Base-by-base conservation (phyloP, 169 alveolate species). In the Babesia divergens region DNA sequence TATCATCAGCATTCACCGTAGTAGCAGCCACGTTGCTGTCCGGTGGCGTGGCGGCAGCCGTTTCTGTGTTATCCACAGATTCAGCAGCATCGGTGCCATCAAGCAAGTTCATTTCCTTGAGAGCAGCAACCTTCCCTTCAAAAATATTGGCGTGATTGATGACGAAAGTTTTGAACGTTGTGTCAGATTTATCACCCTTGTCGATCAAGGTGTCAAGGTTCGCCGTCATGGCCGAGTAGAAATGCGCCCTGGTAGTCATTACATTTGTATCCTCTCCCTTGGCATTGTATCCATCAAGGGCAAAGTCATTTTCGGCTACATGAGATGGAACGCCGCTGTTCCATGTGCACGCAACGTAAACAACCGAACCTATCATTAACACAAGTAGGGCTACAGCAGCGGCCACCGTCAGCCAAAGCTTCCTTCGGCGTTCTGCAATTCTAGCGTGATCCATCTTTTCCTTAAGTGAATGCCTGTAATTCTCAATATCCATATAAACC, bases 401-500 rank as follows among this genome's bases (percentile, higher is more conserved):
- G 0, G 50, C 72, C 8, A 53, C 53, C 20, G 52, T 34, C 0
- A 72, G 13, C 83, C 83, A 72, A 49, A 46, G 47, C 51, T 60
- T 72, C 53, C 42, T 72, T 35, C 51, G 47, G 47, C 65, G 56
- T 18, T 50, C 37, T 11, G 24, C 37, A 28, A 43, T 24, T 3
- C 56, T 13, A 8, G 46, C 60, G 28, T 51, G n/a, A 35, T 46
- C 74, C 83, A 59, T 72, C 14, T 71, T 34, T 54, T n/a, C 26
- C 29, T 3, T 6, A 6, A 35, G 13, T 60, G 38, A 42, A 5
- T 60, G 0, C 3, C 6, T 60, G 6, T 8, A n/a, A 43, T 32
- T 20, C n/a, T 54, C 31, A 18, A 56, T 53, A 24, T 69, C 35
- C 37, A 46, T 38, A n/a, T 43, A 28, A 3, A 22, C n/a, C 26